Percentiles rank a stretch among this genome's conserved stretches.
These are phyloP conservation scores for Amaranthus hypochondriacus DNA, from an alignment of 148 eudicot genomes.

Conservation along the genomic window DNA sequence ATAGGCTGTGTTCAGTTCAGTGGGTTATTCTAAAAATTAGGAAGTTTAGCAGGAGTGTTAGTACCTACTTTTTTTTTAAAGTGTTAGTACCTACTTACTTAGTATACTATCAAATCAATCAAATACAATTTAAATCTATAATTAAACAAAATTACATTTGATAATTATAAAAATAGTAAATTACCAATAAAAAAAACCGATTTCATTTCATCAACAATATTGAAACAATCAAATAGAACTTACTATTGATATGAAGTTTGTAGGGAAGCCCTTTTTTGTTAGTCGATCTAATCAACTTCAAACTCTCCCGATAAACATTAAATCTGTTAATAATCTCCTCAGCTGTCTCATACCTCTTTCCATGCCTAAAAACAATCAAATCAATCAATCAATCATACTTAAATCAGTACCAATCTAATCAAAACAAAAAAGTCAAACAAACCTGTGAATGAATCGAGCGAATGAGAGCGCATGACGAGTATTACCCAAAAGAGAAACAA, in stretches of 20 bases:
- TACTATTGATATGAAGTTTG: constrained; percentile 78
- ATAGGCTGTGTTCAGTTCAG: too few species aligned
- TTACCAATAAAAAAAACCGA: too few species aligned
- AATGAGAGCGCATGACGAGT: constrained; percentile 74
- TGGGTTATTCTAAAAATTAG: too few species aligned
- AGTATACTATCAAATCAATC: too few species aligned
- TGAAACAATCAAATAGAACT: constrained; percentile 10
- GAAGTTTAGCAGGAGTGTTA: too few species aligned
- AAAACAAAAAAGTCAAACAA: neutral
- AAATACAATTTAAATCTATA: too few species aligned
- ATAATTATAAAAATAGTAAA: too few species aligned
- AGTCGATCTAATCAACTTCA: constrained; percentile 65
- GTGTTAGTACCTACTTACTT: too few species aligned
- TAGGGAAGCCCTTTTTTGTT: constrained; percentile 61
- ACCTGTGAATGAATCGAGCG: constrained; percentile 84
- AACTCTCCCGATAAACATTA: constrained; percentile 54
- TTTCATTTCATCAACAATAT: neutral
- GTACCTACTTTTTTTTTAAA: too few species aligned
- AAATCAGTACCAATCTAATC: neutral
- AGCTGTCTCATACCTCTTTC: constrained; percentile 66
- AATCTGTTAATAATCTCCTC: constrained; percentile 66
- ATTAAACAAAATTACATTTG: too few species aligned
- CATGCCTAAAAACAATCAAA: constrained; percentile 43
- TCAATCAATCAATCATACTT: neutral
- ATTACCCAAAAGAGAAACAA: constrained; percentile 49